These are phyloP conservation scores for Teratosphaeria zuluensis DNA, from an alignment of 2,329 filamentous ascomycete genomes.

Conservation along the genomic window DNA sequence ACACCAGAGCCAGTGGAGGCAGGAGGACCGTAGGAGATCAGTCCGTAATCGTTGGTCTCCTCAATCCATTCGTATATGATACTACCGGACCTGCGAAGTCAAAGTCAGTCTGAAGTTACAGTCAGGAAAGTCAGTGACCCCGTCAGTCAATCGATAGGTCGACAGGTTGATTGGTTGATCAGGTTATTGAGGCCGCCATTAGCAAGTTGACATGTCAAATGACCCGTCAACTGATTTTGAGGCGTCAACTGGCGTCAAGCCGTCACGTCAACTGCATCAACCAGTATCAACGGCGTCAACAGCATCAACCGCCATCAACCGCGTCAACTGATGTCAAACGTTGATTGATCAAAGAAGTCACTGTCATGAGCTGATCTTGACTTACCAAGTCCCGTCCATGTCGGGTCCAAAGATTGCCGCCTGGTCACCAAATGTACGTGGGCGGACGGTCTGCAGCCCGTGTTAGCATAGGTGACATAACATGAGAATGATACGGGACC, in stretches of 20 bases:
- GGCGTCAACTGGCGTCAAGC: too few species aligned
- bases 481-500: not conserved
- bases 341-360: not conserved
- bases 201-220: too few species aligned
- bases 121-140: not conserved
- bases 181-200: too few species aligned
- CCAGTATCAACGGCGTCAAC: not conserved
- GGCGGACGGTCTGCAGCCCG: conserved; percentile 17
- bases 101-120: not conserved
- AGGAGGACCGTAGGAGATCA: conserved; percentile 61
- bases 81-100: conserved; percentile 50
- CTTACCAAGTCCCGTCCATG: conserved; percentile 54
- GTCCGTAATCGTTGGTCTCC: conserved; percentile 72
- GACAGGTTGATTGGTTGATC: too few species aligned
- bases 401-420: conserved; percentile 62
- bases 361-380: not conserved
- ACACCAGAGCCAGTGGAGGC: conserved; percentile 32
- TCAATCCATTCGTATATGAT: conserved; percentile 89
- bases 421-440: conserved; percentile 62
- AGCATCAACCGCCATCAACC: not conserved
- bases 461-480: conserved; percentile 18
- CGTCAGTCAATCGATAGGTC: not conserved
- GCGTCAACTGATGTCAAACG: conserved; percentile 10
- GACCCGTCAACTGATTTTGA: too few species aligned
- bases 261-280: not conserved